Conservation (phyloP, 352 stramenopile species). For the Phytophthora tentaculata region DNA sequence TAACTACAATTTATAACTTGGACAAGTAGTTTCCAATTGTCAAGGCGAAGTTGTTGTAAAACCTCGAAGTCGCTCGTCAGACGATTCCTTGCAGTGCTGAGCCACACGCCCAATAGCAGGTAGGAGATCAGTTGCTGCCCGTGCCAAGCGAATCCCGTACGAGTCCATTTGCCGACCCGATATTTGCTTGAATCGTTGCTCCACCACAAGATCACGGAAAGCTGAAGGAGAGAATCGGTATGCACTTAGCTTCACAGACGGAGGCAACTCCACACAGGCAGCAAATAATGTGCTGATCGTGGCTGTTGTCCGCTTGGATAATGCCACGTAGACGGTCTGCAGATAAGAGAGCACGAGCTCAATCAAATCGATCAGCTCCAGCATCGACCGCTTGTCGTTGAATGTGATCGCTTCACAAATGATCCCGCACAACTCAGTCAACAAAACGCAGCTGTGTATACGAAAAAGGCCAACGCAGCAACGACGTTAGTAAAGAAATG, state of each 20-base stretch:
- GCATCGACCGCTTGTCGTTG: constrained; percentile 29
- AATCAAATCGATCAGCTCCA: constrained; percentile 36
- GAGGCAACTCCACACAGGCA: constrained; percentile 3
- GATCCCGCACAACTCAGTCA: constrained; percentile 72
- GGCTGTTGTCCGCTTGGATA: constrained; percentile 32
- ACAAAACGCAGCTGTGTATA: constrained; percentile 70
- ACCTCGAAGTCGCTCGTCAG: constrained; percentile 33
- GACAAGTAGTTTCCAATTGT: neutral
- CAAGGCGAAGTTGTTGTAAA: constrained; percentile 14
- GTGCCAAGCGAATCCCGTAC: constrained; percentile 57
- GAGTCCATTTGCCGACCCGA: constrained; percentile 32
- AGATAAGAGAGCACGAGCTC: constrained; percentile 47
- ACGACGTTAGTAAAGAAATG: constrained; percentile 9
- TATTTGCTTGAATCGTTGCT: constrained; percentile 10
- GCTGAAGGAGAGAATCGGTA: constrained; percentile 27
- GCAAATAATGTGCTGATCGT: constrained; percentile 25
- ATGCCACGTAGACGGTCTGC: constrained; percentile 31
- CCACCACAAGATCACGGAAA: constrained; percentile 33
- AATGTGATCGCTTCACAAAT: constrained; percentile 49
- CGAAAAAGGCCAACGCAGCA: constrained; percentile 13
- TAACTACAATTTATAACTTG: constrained; percentile 33
- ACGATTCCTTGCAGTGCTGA: constrained; percentile 45
- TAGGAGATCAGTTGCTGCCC: constrained; percentile 56
- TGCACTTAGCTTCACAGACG: constrained; percentile 12
- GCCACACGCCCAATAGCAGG: constrained; percentile 52